Base-by-base conservation (phyloP, 129 eudicot species). In the Flaveria bidentis region DNA sequence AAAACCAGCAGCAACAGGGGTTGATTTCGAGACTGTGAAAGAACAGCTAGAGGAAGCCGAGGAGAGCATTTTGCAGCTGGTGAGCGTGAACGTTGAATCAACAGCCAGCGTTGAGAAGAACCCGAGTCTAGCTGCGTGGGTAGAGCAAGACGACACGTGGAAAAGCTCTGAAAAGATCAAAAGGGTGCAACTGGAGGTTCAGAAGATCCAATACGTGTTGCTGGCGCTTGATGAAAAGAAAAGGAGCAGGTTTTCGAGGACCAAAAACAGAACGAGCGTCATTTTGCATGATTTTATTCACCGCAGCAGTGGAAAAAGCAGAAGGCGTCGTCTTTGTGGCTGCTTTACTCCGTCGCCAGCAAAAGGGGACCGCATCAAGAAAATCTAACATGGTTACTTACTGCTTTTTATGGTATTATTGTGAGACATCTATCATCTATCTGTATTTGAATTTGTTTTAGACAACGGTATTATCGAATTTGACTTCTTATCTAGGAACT, bases 131-230 rank as follows among this genome's bases (percentile, higher is more conserved):
- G 82, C 89, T 6, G 78, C 76, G 0, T 82, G 88, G 70, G 77
- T 68, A n/a, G 85, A 82, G 75, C 65, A 76, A 47, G 90, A 88
- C 12, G 91, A 86, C 46, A 92, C 87, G 9, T 83, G 86, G 66
- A 89, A 82, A 86, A 92, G 82, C 79, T 88, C 99, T 0, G 97
- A 95, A 55, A 91, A 85, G 64, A 95, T 95, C 46, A 92, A 87
- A 25, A 36, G 94, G 79, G 76, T 95, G 88, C 97, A 91, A 45
- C 13, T 89, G 74, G 97, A 95, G 79, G 74, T 95, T 70, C 96
- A 95, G 77, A 91, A 88, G 80, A 86, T 95, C 14, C 88, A 89
- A 52, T 91, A 80, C 28, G 79, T 89, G 55, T 63, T 95, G 87
- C 75, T 89, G 78, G 84, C 84, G 69, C 58, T 83, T 62, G 97